Evolutionary conservation across 495 filamentous ascomycete genomes (phyloP).

Genomic region (Aspergillus incahuasiensis): DNA sequence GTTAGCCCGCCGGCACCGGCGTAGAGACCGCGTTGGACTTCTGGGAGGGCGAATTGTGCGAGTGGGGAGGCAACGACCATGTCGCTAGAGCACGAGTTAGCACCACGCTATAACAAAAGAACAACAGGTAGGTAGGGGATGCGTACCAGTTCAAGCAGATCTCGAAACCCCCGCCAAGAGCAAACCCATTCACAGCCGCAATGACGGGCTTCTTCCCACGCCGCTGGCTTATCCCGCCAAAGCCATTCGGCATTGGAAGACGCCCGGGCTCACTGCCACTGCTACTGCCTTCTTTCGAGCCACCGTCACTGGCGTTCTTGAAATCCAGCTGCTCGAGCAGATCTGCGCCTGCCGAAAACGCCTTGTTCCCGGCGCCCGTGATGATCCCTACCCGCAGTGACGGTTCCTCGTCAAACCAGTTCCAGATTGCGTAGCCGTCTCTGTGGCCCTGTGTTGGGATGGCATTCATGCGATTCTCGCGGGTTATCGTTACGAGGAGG

Average conservation of each 20-base stretch:
- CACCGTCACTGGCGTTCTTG: background rate
- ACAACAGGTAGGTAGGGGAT: background rate
- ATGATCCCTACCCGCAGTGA: slow-evolving; percentile 43
- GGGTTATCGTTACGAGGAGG: slow-evolving; percentile 33
- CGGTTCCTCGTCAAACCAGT: slow-evolving; percentile 48
- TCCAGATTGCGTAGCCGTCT: slow-evolving; percentile 40
- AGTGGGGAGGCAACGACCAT: slow-evolving; percentile 52
- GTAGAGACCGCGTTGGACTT: slow-evolving; percentile 61
- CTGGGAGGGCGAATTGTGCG: slow-evolving; percentile 58
- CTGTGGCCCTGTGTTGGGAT: slow-evolving; percentile 38
- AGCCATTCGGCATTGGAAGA: slow-evolving; percentile 12
- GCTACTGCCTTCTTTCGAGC: background rate
- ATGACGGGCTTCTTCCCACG: slow-evolving; percentile 53
- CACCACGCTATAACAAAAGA: too few relatives aligned
- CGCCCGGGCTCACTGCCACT: background rate
- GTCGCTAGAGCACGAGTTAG: slow-evolving; percentile 51
- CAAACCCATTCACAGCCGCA: slow-evolving; percentile 64
- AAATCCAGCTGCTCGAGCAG: slow-evolving; percentile 9
- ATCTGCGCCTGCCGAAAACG: slow-evolving; percentile 45
- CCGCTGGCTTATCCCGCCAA: slow-evolving; percentile 28
- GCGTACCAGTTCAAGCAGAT: slow-evolving; percentile 53
- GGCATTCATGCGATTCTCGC: slow-evolving; percentile 38
- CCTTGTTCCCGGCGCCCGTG: slow-evolving; percentile 45
- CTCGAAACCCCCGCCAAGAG: slow-evolving; percentile 69
- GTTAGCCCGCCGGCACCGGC: slow-evolving; percentile 64